Evolutionary conservation across 164 flowering plant species (phyloP).

Genomic region (Taxillus chinensis): DNA sequence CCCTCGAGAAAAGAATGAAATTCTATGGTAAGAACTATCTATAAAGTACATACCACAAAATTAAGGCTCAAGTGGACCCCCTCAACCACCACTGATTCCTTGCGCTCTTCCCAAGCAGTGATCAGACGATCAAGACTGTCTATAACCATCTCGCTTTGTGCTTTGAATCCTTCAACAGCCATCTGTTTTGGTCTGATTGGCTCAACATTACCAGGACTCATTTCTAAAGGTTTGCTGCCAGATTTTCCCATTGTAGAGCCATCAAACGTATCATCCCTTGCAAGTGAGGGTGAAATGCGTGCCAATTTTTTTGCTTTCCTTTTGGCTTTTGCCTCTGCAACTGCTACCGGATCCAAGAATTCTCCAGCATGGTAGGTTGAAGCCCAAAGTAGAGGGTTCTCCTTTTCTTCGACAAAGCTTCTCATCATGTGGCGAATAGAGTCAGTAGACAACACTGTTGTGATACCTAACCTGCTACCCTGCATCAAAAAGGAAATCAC

Average conservation of each 20-base stretch:
- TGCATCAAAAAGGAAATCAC: slow-evolving; percentile 13
- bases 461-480: slow-evolving; percentile 85
- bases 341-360: slow-evolving; percentile 67
- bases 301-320: slow-evolving; percentile 63
- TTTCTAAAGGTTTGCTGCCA: slow-evolving; percentile 22
- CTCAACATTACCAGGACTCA: slow-evolving; percentile 20
- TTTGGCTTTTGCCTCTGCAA: slow-evolving; percentile 78
- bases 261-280: slow-evolving; percentile 31
- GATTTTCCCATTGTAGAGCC: slow-evolving; percentile 25
- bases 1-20: neutral
- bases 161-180: slow-evolving; percentile 88
- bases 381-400: slow-evolving; percentile 86
- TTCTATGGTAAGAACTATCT: neutral
- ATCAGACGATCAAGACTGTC: slow-evolving; percentile 89
- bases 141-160: slow-evolving; percentile 96
- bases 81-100: slow-evolving; percentile 88
- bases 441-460: slow-evolving; percentile 83
- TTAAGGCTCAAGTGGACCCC: slow-evolving; percentile 92
- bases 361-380: slow-evolving; percentile 96
- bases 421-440: slow-evolving; percentile 96
- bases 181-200: slow-evolving; percentile 58
- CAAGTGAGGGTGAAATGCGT: slow-evolving; percentile 21
- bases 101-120: slow-evolving; percentile 86
- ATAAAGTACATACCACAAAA: slow-evolving; percentile 55
- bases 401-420: slow-evolving; percentile 76